Conservation (phyloP, 2,329 filamentous ascomycete genomes). For the Aspergillus versicolor region DNA sequence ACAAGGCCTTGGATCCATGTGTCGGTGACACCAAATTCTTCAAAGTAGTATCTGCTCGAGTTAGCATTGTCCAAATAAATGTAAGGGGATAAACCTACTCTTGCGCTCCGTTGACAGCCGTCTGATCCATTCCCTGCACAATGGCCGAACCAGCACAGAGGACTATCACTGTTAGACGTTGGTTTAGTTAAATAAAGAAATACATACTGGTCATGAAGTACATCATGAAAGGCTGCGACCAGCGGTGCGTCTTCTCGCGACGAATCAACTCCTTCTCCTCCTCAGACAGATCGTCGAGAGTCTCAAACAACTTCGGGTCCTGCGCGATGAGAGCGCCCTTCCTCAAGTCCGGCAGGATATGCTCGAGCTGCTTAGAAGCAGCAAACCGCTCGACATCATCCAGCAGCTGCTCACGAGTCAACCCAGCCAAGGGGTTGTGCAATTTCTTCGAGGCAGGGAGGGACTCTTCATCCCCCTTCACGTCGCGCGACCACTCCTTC, state of each 20-base stretch:
- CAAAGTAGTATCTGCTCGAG: slow-evolving; percentile 6
- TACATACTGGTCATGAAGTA: slow-evolving; percentile 46
- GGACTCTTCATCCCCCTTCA: background rate
- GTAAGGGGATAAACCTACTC: slow-evolving; percentile 15
- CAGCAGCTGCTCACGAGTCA: slow-evolving; percentile 55
- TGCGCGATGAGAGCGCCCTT: slow-evolving; percentile 55
- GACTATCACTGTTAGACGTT: slow-evolving; percentile 19
- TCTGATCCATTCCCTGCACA: slow-evolving; percentile 56
- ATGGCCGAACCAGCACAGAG: slow-evolving; percentile 56
- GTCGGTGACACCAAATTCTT: background rate
- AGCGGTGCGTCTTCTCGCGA: slow-evolving; percentile 50
- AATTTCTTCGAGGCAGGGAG: background rate
- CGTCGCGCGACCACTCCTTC: background rate
- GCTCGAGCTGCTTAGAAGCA: slow-evolving; percentile 46
- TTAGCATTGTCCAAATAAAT: background rate
- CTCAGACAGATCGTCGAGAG: slow-evolving; percentile 48
- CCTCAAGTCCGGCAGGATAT: slow-evolving; percentile 51
- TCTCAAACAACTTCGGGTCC: slow-evolving; percentile 50
- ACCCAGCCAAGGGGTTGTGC: slow-evolving; percentile 55
- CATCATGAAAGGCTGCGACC: slow-evolving; percentile 50
- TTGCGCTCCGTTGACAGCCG: slow-evolving; percentile 50
- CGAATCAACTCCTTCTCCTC: slow-evolving; percentile 44
- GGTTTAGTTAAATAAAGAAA: too few species aligned
- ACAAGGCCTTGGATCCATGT: slow-evolving; percentile 34
- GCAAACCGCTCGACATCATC: slow-evolving; percentile 57